Conservation (phyloP, 2,329 filamentous ascomycete species). For the Fusarium tuaranense region DNA sequence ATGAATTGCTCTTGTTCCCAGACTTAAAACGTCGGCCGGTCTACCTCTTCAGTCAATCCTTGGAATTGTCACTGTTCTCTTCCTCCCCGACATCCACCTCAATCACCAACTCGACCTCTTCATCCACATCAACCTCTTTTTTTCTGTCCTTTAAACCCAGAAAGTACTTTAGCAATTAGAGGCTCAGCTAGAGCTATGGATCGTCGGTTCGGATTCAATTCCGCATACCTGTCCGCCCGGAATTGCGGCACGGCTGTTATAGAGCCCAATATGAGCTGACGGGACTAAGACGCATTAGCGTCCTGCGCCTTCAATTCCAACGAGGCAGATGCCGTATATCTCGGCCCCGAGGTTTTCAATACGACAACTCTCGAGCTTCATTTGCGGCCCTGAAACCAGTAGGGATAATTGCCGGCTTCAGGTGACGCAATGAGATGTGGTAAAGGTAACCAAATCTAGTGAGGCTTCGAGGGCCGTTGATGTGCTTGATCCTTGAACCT, state of each 20-base stretch:
- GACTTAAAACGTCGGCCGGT: background rate
- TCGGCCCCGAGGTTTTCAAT: background rate
- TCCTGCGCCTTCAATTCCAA: background rate
- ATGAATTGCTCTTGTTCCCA: background rate
- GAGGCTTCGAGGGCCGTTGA: background rate
- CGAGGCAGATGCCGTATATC: background rate
- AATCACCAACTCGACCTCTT: background rate
- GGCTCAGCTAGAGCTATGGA: background rate
- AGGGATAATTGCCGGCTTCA: background rate
- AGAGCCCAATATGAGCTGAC: background rate
- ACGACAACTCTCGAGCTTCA: background rate
- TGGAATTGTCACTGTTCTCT: background rate
- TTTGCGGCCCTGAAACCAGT: background rate
- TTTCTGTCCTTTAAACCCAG: background rate
- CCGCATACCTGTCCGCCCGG: background rate
- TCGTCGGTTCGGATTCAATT: background rate
- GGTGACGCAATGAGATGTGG: background rate
- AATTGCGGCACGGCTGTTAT: background rate
- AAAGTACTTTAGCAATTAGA: background rate
- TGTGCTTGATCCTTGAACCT: background rate
- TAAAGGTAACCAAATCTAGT: background rate
- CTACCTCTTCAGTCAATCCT: background rate
- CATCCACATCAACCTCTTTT: background rate
- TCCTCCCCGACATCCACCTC: background rate
- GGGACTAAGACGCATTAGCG: background rate